phyloP scores from a whole-genome alignment of 352 stramenopile species.

The Pythium monospermum region DNA sequence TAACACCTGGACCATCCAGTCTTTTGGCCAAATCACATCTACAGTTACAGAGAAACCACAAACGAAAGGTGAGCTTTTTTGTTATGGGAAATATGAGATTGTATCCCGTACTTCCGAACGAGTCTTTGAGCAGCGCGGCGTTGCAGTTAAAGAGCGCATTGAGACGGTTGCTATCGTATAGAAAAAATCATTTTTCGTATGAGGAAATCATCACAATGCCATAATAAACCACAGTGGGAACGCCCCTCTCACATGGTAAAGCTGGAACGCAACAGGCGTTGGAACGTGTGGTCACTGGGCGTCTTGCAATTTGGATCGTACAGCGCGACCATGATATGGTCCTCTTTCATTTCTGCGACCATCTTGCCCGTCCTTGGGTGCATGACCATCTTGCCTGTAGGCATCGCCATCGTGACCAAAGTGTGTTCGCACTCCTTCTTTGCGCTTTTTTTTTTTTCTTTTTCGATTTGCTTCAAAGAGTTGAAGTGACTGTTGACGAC shows the following conservation, averaged over 20 bases:
- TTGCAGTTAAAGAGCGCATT: constrained; percentile 65
- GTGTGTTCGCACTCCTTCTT: not conserved
- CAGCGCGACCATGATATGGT: constrained; percentile 57
- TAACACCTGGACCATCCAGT: constrained; percentile 61
- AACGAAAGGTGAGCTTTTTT: not conserved
- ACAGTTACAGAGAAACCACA: constrained; percentile 1
- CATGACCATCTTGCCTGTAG: constrained; percentile 50
- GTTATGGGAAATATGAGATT: too few relatives aligned
- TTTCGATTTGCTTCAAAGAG: constrained; percentile 2
- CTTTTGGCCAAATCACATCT: constrained; percentile 72
- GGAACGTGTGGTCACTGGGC: constrained; percentile 36
- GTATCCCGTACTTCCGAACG: constrained; percentile 57
- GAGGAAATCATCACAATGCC: too few relatives aligned
- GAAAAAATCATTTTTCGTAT: too few relatives aligned
- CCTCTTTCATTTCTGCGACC: constrained; percentile 62
- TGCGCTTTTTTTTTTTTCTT: not conserved
- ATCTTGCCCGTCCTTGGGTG: constrained; percentile 51
- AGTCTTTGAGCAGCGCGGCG: constrained; percentile 52
- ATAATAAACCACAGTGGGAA: too few relatives aligned
- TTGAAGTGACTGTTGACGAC: not conserved
- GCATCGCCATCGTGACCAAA: constrained; percentile 50
- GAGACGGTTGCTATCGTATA: constrained; percentile 41
- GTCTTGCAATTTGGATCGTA: constrained; percentile 39
- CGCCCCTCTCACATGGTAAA: constrained; percentile 63
- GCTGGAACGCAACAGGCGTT: constrained; percentile 42